phyloP scores from a whole-genome alignment of 345 rosid genomes.

The Arabis hirsuta region DNA sequence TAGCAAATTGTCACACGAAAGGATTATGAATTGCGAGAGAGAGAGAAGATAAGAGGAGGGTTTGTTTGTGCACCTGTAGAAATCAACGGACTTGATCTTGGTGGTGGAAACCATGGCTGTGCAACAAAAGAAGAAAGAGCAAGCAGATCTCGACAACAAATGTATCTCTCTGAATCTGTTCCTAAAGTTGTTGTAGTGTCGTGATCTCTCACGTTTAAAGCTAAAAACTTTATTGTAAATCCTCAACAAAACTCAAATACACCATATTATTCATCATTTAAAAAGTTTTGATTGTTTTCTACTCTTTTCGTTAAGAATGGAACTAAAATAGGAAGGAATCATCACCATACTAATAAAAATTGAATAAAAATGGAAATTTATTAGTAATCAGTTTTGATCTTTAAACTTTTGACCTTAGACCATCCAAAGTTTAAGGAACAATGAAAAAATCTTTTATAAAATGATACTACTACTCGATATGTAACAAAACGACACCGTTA shows the following conservation, averaged over 20 bases:
- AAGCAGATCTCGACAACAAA: conserved; percentile 23
- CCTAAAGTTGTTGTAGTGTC: neutral
- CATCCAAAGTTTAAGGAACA: too few relatives aligned
- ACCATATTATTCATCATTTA: neutral
- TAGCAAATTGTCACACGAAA: neutral
- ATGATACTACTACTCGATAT: too few relatives aligned
- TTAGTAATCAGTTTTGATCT: conserved; percentile 5
- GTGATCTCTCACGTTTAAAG: conserved; percentile 23
- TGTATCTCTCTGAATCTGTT: neutral
- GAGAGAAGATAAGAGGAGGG: neutral
- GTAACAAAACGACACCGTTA: neutral
- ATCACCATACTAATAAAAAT: neutral
- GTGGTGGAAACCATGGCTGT: conserved; percentile 62
- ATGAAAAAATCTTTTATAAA: too few relatives aligned
- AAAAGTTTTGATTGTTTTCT: neutral
- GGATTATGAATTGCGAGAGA: neutral
- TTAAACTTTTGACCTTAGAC: neutral
- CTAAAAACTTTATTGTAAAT: neutral
- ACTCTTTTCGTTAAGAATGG: neutral
- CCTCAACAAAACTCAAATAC: neutral
- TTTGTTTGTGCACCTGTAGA: conserved; percentile 53
- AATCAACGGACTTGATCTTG: conserved; percentile 75
- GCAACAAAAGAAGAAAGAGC: neutral
- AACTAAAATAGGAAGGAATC: conserved; percentile 5
- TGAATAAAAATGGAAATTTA: conserved; percentile 14